These are phyloP conservation scores for Paralagenidium karlingii DNA, from an alignment of 352 stramenopile genomes.

Conservation along the genomic window DNA sequence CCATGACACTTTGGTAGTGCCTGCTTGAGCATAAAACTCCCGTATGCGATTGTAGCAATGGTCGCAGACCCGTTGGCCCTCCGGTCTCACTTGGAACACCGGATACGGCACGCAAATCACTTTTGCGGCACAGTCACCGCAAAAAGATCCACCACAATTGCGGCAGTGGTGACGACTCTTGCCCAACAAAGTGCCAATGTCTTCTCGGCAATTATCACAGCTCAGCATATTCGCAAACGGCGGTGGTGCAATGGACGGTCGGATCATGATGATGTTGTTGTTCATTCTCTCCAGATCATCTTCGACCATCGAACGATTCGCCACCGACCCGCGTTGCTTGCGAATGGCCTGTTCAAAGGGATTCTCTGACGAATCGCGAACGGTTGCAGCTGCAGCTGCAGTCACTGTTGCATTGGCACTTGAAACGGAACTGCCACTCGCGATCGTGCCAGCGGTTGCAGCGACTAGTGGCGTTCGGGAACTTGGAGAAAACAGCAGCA, in stretches of 20 bases:
- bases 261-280: constrained; percentile 33
- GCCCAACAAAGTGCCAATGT: constrained; percentile 55
- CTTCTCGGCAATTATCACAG: constrained; percentile 53
- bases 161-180: constrained; percentile 68
- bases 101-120: constrained; percentile 42
- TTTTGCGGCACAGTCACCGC: constrained; percentile 39
- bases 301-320: too few species aligned
- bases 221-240: constrained; percentile 71
- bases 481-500: too few species aligned
- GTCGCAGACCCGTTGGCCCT: constrained; percentile 53
- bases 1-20: constrained; percentile 49
- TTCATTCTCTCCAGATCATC: too few species aligned
- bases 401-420: too few species aligned
- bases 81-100: constrained; percentile 36
- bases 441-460: too few species aligned
- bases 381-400: too few species aligned
- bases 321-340: too few species aligned
- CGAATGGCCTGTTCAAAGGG: too few species aligned
- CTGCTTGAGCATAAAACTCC: constrained; percentile 53
- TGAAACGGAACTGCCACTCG: too few species aligned
- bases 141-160: constrained; percentile 73
- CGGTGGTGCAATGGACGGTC: constrained; percentile 36
- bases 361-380: too few species aligned
- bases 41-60: constrained; percentile 56
- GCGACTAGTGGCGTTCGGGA: too few species aligned